Conservation (phyloP, 768 basidiomycete species). For the Mycena galopus region DNA sequence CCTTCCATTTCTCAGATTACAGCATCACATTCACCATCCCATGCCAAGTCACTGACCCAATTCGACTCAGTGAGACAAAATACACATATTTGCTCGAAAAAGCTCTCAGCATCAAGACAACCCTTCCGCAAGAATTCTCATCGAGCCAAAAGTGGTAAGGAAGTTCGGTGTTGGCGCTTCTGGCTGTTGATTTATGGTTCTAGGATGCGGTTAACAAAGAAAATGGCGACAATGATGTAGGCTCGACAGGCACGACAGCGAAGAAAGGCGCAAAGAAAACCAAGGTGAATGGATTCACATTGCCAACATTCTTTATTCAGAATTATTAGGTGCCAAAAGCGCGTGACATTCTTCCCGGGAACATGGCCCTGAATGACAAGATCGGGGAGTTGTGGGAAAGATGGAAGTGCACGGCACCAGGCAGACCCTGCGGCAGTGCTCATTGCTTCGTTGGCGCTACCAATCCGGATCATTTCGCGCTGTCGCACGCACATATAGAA, state of each 20-base stretch:
- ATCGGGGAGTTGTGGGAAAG: constrained; percentile 28
- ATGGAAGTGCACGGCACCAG: too few species aligned
- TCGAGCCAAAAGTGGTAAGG: constrained; percentile 1
- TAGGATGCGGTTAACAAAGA: background rate
- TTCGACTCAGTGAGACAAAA: background rate
- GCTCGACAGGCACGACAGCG: too few species aligned
- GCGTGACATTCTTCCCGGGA: constrained; percentile 33
- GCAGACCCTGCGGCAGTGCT: constrained; percentile 22
- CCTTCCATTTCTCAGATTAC: constrained; percentile 14
- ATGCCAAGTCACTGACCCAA: too few species aligned
- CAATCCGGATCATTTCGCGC: constrained; percentile 28
- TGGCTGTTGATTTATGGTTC: background rate
- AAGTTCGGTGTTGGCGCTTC: background rate
- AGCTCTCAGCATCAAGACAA: background rate
- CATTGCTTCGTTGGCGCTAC: constrained; percentile 32
- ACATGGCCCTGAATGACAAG: constrained; percentile 27
- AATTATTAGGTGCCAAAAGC: constrained; percentile 1
- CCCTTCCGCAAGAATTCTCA: background rate
- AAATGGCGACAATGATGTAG: background rate
- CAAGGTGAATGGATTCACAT: too few species aligned
- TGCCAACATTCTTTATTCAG: background rate
- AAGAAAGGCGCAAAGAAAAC: background rate
- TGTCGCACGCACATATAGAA: constrained; percentile 34
- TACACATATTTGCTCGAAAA: background rate
- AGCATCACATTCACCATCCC: too few species aligned